Percentiles rank a stretch among this genome's conserved stretches.
Evolutionary conservation across 2,329 filamentous ascomycete genomes (phyloP).

Genomic region (Sporothrix humicola): DNA sequence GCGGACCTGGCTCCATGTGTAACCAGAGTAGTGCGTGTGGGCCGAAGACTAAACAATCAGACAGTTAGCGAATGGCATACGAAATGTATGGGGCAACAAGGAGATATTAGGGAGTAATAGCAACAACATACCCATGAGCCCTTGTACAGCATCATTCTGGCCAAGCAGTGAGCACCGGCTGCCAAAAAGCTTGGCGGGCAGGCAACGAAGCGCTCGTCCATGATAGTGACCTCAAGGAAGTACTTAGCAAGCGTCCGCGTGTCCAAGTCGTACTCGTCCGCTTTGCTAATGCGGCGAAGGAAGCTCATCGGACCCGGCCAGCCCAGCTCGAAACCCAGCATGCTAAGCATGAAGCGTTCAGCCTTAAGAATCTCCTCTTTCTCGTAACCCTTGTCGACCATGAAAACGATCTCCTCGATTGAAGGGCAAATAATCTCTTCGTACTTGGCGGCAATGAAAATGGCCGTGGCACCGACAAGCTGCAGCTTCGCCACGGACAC

Average conservation of each 20-base stretch:
- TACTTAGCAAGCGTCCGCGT: conserved; percentile 96
- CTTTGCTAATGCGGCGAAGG: conserved; percentile 94
- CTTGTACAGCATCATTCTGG: conserved; percentile 86
- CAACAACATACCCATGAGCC: conserved; percentile 77
- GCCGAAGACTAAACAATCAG: conserved; percentile 61
- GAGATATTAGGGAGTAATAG: neutral
- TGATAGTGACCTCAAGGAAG: conserved; percentile 93
- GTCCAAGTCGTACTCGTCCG: conserved; percentile 95
- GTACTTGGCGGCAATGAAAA: conserved; percentile 96
- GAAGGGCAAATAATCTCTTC: conserved; percentile 99
- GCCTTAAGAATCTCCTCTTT: conserved; percentile 94
- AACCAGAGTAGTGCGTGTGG: conserved; percentile 92
- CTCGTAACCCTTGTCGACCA: conserved; percentile 93
- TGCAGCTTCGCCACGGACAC: conserved; percentile 95
- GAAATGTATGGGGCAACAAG: conserved; percentile 43
- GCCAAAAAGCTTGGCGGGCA: conserved; percentile 88
- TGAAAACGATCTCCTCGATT: conserved; percentile 93
- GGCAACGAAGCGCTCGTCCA: conserved; percentile 96
- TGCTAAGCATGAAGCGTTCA: conserved; percentile 96
- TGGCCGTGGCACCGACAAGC: conserved; percentile 91
- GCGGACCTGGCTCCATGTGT: conserved; percentile 84
- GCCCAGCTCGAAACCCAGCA: conserved; percentile 93
- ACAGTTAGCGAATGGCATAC: neutral
- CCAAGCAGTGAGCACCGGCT: conserved; percentile 89
- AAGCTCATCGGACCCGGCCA: conserved; percentile 99